Evolutionary conservation across 176 grass and related monocot genomes (phyloP), one percentile per base, ranked within the genome.

Genomic region (Melocanna baccifera): DNA sequence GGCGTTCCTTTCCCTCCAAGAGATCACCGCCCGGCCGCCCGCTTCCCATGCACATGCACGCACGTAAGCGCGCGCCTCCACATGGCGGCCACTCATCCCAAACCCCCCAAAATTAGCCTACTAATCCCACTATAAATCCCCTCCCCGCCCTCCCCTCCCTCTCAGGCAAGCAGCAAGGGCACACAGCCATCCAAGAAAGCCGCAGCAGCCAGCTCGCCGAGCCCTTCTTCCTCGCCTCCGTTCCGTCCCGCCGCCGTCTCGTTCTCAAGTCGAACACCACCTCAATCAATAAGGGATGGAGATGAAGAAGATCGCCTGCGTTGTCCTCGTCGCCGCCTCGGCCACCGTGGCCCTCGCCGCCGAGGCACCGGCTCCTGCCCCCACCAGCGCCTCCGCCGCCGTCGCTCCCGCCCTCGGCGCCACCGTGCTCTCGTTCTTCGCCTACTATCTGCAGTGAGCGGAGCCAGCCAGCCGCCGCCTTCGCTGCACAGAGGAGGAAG

Each of bases 261-360:
- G 23, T 15, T 30, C 26, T 7, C 53, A n/a, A 59, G 57, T 23
- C 53, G 45, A 52, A 18, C 63, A 14, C 62, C 73, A 55, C 36
- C n/a, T 65, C 34, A 8, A 56, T 3, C 70, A 69, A 62, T 37
- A 71, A 71, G 75, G 36, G 75, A 97, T 95, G 92, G 92, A 95
- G 95, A 98, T 95, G 95, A 98, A 90, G 85, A 98, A 93, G 90
- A 87, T 98, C 75, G 90, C 89, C 84, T 98, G 92, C 88, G 91
- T 83, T 78, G 86, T 88, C 85, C 90, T 98, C 74, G 68, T 94
- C 81, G 92, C 84, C 64, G 86, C 92, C 84, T 88, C 91, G 16
- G 89, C 87, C 84, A 88, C 92, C 56, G 89, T 88, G 32, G 90
- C 88, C 64, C 59, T 97, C 47, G 90, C 95, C 23, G 67, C 87